Percentiles rank a stretch among this genome's conserved stretches.
These are phyloP conservation scores for Beauveria caledonica DNA, from an alignment of 2,329 filamentous ascomycete species.

Conservation along the genomic window DNA sequence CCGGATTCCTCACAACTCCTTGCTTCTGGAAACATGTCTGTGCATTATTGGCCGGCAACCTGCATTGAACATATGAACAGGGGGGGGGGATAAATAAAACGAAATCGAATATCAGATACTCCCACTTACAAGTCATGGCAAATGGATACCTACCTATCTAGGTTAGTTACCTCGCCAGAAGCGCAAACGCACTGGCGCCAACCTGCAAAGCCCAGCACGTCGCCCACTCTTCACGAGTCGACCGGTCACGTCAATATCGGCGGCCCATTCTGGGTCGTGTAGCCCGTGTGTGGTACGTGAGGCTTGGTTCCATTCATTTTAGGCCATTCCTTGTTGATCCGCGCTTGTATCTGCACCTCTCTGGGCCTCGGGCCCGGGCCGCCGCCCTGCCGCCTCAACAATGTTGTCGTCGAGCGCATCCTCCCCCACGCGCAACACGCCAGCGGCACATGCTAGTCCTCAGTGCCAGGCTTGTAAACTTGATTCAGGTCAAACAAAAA, in stretches of 20 bases:
- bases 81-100: not conserved
- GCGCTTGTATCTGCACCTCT: no score
- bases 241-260: not conserved
- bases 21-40: slow-evolving; percentile 5
- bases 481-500: no score
- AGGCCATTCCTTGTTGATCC: no score
- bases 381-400: no score
- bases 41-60: not conserved
- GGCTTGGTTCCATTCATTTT: not conserved
- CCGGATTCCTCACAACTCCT: not conserved
- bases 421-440: no score
- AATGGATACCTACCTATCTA: not conserved
- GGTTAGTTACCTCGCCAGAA: not conserved
- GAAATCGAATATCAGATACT: not conserved
- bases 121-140: not conserved
- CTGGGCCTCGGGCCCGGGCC: no score
- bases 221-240: not conserved
- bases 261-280: not conserved
- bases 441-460: no score
- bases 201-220: not conserved
- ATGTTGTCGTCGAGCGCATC: no score
- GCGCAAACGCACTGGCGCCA: not conserved
- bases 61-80: not conserved
- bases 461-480: no score
- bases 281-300: not conserved